These are phyloP conservation scores for Chalara sp. DNA, from an alignment of 2,329 filamentous ascomycete species.

Conservation along the genomic window DNA sequence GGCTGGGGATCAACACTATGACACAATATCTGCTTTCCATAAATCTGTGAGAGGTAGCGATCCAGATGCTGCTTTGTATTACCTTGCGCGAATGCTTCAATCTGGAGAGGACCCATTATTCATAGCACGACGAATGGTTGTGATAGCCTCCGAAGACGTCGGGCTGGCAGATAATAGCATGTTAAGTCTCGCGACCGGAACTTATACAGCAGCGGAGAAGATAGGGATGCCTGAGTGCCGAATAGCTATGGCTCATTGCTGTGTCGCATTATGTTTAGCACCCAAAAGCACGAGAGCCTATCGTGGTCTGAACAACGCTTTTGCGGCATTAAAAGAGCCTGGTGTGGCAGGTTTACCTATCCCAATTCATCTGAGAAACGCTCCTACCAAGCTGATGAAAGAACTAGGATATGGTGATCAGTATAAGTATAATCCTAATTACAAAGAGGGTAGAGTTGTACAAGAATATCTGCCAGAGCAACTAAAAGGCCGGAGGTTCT, in stretches of 20 bases:
- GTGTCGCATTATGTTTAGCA: slow-evolving; percentile 72
- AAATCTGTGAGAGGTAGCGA: slow-evolving; percentile 88
- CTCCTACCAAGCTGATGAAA: slow-evolving; percentile 87
- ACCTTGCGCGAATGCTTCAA: slow-evolving; percentile 90
- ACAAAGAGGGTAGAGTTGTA: slow-evolving; percentile 68
- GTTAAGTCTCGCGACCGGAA: slow-evolving; percentile 75
- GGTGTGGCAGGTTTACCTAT: slow-evolving; percentile 77
- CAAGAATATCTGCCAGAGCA: slow-evolving; percentile 88
- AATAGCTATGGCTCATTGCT: slow-evolving; percentile 83
- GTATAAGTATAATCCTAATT: slow-evolving; percentile 97
- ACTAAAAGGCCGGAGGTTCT: slow-evolving; percentile 62
- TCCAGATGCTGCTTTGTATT: slow-evolving; percentile 85
- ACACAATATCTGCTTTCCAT: slow-evolving; percentile 94
- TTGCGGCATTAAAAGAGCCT: slow-evolving; percentile 72
- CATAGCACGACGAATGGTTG: slow-evolving; percentile 85
- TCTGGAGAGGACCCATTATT: slow-evolving; percentile 91
- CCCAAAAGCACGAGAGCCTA: slow-evolving; percentile 87
- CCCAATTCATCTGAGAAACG: slow-evolving; percentile 83
- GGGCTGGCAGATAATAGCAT: slow-evolving; percentile 83
- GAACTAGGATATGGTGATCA: slow-evolving; percentile 84
- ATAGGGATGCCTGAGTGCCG: slow-evolving; percentile 93
- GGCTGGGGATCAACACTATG: slow-evolving; percentile 93
- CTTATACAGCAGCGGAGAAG: slow-evolving; percentile 84
- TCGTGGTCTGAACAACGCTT: slow-evolving; percentile 72
- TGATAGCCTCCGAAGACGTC: slow-evolving; percentile 91